Conservation (phyloP, 2,329 filamentous ascomycete genomes). For the Cercospora sp. region DNA sequence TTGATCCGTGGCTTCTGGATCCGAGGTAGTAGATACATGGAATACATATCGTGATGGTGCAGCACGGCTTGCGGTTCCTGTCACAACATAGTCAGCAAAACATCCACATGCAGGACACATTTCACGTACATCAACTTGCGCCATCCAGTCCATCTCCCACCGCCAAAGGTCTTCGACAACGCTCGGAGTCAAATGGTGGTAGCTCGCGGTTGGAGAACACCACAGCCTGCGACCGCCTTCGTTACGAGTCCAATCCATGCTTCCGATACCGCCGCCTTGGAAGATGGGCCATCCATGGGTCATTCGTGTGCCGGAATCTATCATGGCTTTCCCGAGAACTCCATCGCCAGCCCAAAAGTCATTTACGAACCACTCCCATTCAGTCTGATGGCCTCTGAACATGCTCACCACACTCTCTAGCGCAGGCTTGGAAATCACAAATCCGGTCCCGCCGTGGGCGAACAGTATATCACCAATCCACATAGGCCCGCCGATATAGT, state of each 20-base stretch:
- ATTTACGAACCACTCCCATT: conserved; percentile 31
- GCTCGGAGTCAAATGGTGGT: conserved; percentile 29
- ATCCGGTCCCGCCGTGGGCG: conserved; percentile 45
- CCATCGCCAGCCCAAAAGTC: conserved; percentile 35
- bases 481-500: conserved; percentile 45
- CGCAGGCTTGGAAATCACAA: conserved; percentile 44
- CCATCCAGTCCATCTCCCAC: conserved; percentile 31
- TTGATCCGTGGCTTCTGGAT: conserved; percentile 20
- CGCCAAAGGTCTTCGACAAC: conserved; percentile 29
- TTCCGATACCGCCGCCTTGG: conserved; percentile 30
- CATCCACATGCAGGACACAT: not conserved
- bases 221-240: conserved; percentile 30
- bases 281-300: conserved; percentile 33
- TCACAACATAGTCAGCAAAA: not conserved
- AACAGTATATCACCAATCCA: conserved; percentile 41
- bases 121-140: conserved; percentile 19
- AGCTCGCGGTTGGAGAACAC: conserved; percentile 31
- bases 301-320: conserved; percentile 27
- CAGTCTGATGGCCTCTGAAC: conserved; percentile 43
- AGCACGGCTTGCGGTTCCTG: conserved; percentile 12
- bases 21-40: conserved; percentile 28
- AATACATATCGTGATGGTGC: conserved; percentile 30
- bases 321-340: conserved; percentile 33
- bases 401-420: conserved; percentile 38
- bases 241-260: conserved; percentile 28